Percentiles rank a stretch among this genome's conserved stretches.
These are phyloP conservation scores for Solanum ossicruentum DNA, from an alignment of 257 asterid species.

Conservation along the genomic window DNA sequence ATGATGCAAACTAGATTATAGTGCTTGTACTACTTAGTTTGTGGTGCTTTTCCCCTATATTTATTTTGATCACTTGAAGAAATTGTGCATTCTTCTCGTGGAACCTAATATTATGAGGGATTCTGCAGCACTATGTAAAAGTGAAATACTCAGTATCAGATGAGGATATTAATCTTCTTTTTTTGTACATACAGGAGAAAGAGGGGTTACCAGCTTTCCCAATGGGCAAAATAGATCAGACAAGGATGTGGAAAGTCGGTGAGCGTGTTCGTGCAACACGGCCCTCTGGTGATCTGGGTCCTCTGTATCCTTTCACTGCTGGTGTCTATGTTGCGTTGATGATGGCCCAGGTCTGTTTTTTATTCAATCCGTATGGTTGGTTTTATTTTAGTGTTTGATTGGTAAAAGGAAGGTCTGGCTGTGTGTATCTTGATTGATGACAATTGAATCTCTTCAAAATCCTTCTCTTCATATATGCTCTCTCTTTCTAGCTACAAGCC, in stretches of 20 bases:
- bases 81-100: not conserved
- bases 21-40: not conserved
- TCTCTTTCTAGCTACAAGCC: not conserved
- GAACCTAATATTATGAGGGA: not conserved
- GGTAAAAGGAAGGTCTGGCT: not conserved
- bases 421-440: not conserved
- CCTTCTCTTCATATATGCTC: not conserved
- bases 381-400: not conserved
- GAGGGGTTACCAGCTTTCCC: conserved; percentile 92
- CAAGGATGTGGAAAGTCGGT: conserved; percentile 91
- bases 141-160: not conserved
- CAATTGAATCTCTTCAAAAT: not conserved
- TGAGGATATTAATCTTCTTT: not conserved
- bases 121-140: not conserved
- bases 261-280: conserved; percentile 66
- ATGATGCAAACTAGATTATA: not conserved
- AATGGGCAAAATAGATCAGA: conserved; percentile 90
- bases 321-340: conserved; percentile 86
- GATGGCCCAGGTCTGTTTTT: conserved; percentile 68
- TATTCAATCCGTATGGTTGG: not conserved
- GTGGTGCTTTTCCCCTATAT: not conserved
- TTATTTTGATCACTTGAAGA: not conserved
- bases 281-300: conserved; percentile 74
- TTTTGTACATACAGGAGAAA: conserved; percentile 45
- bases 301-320: conserved; percentile 82